Percentiles rank a stretch among this genome's conserved stretches.
Evolutionary conservation across 768 basidiomycete species (phyloP).

Genomic region (Kwoniella sp.): DNA sequence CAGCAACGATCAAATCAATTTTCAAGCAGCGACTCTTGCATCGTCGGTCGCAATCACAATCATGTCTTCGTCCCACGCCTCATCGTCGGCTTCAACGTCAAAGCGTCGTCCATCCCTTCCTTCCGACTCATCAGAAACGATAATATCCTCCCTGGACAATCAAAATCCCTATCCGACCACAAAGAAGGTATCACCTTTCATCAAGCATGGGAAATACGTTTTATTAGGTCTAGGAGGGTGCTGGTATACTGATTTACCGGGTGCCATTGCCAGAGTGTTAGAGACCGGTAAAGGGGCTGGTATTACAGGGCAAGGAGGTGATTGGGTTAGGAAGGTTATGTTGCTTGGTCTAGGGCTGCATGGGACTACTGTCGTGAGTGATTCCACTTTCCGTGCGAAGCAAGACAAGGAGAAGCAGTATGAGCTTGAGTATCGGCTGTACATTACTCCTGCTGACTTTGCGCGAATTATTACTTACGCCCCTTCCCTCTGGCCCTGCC

Average conservation of each 20-base stretch:
- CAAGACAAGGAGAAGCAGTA: no score
- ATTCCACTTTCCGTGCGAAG: no score
- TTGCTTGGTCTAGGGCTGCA: conserved; percentile 37
- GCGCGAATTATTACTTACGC: no score
- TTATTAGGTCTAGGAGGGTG: conserved; percentile 34
- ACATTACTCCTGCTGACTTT: no score
- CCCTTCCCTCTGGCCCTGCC: no score
- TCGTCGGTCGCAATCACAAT: no score
- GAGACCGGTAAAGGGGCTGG: conserved; percentile 29
- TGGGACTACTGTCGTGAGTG: conserved; percentile 44
- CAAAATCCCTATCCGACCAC: not conserved
- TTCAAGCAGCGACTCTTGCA: no score
- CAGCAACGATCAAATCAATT: no score
- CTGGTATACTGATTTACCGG: conserved; percentile 41
- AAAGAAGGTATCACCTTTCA: conserved; percentile 8
- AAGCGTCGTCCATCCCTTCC: conserved; percentile 18
- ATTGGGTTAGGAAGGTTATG: conserved; percentile 32
- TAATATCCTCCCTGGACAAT: conserved; percentile 8
- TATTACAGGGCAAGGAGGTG: no score
- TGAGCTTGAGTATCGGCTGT: no score
- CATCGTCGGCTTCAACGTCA: not conserved
- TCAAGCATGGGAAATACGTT: conserved; percentile 54
- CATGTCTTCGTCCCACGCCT: conserved; percentile 1
- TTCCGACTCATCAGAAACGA: conserved; percentile 13
- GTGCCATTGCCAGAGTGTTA: conserved; percentile 19